Conservation (phyloP, 2,329 filamentous ascomycete species). For the Pseudogymnoascus sp. region DNA sequence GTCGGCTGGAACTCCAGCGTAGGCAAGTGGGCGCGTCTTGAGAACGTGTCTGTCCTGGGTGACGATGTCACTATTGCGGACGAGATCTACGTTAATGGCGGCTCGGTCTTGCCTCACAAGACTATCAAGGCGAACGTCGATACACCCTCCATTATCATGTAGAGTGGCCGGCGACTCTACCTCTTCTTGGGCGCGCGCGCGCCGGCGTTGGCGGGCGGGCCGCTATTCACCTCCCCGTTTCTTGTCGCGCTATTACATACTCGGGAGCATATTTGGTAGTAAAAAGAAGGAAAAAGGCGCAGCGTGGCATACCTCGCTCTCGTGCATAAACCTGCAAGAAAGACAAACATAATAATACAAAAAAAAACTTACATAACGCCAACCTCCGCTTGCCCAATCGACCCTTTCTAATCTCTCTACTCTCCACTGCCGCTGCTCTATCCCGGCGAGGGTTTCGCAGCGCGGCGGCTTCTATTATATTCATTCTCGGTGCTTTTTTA, state of each 20-base stretch:
- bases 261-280: not conserved
- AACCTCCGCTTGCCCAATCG: too few species aligned
- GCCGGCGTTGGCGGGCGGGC: not conserved
- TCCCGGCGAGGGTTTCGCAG: not conserved
- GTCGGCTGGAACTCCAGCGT: constrained; percentile 97
- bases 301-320: too few species aligned
- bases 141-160: constrained; percentile 63
- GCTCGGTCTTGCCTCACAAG: constrained; percentile 93
- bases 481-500: not conserved
- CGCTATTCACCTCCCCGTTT: not conserved
- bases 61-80: constrained; percentile 97
- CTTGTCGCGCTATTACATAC: not conserved
- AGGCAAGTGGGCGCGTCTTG: constrained; percentile 88
- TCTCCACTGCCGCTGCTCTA: not conserved
- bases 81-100: constrained; percentile 97
- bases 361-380: too few species aligned
- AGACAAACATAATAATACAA: too few species aligned
- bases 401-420: too few species aligned
- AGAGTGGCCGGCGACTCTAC: constrained; percentile 23
- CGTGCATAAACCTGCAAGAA: too few species aligned
- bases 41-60: constrained; percentile 96
- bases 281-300: too few species aligned
- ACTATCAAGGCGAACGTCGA: constrained; percentile 98
- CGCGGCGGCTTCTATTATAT: not conserved
- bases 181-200: not conserved